Conservation (phyloP, 768 basidiomycete genomes). For the Auricularia cornea region DNA sequence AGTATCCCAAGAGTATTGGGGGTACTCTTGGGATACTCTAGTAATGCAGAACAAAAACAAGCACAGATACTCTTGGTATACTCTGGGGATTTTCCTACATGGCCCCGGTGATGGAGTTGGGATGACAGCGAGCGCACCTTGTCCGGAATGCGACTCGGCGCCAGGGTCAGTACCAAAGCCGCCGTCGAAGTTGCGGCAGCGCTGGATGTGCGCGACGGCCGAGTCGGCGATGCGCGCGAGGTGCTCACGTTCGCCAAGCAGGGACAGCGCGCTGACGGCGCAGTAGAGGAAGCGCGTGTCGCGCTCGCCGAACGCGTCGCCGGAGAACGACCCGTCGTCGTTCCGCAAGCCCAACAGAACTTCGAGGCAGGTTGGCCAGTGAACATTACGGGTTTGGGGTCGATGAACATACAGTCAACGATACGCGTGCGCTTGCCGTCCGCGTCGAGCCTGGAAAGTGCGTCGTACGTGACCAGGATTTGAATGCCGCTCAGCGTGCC, state of each 20-base stretch:
- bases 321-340: conserved; percentile 80
- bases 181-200: conserved; percentile 91
- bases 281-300: conserved; percentile 90
- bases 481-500: conserved; percentile 89
- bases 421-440: conserved; percentile 39
- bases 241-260: conserved; percentile 65
- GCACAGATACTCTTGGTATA: too few relatives aligned
- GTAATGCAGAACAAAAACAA: too few relatives aligned
- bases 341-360: conserved; percentile 82
- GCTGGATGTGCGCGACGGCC: conserved; percentile 61
- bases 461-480: conserved; percentile 78
- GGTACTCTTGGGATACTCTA: too few relatives aligned
- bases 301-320: conserved; percentile 84
- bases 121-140: conserved; percentile 47
- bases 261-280: conserved; percentile 72
- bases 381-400: neutral
- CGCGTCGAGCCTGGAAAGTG: conserved; percentile 60
- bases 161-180: conserved; percentile 81
- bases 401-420: conserved; percentile 46
- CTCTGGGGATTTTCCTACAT: too few relatives aligned
- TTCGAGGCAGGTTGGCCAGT: conserved; percentile 23
- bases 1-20: too few relatives aligned
- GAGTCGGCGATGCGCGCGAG: conserved; percentile 48
- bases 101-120: neutral
- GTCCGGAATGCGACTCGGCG: conserved; percentile 87